Conservation (phyloP, 2,329 filamentous ascomycete genomes). For the Leptographium lundbergii region DNA sequence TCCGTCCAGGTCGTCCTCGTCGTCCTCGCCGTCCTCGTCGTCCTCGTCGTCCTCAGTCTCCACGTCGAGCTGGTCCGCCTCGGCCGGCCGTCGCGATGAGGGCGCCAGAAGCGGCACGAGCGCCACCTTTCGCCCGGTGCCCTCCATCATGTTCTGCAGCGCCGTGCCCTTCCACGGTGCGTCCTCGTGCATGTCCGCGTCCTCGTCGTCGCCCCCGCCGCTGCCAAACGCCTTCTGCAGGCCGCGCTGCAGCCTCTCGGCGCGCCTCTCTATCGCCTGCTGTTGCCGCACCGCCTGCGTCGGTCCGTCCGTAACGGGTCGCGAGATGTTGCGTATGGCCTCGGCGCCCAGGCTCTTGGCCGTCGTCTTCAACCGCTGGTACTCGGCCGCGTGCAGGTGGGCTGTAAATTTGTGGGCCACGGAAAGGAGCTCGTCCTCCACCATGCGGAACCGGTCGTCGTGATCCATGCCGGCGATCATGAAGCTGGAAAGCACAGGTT, state of each 20-base stretch:
- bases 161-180: slow-evolving; percentile 23
- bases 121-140: slow-evolving; percentile 15
- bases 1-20: slow-evolving; percentile 3
- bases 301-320: slow-evolving; percentile 33
- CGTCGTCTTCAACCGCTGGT: slow-evolving; percentile 50
- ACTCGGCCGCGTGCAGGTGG: slow-evolving; percentile 68
- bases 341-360: slow-evolving; percentile 42
- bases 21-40: background rate
- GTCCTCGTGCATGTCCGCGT: slow-evolving; percentile 1
- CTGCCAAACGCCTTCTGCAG: slow-evolving; percentile 13
- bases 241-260: slow-evolving; percentile 22
- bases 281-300: slow-evolving; percentile 18
- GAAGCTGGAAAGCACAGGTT: slow-evolving; percentile 24
- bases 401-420: slow-evolving; percentile 58
- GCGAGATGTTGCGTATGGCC: slow-evolving; percentile 35
- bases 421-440: slow-evolving; percentile 65
- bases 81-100: background rate
- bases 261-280: slow-evolving; percentile 22
- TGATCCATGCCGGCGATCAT: slow-evolving; percentile 52
- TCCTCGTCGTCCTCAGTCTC: background rate
- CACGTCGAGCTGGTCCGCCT: background rate
- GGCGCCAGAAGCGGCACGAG: background rate
- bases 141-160: slow-evolving; percentile 30
- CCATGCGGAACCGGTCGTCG: slow-evolving; percentile 72
- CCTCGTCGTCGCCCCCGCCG: slow-evolving; percentile 18